Evolutionary conservation across 495 filamentous ascomycete species (phyloP).

Genomic region (Choiromyces venosus): DNA sequence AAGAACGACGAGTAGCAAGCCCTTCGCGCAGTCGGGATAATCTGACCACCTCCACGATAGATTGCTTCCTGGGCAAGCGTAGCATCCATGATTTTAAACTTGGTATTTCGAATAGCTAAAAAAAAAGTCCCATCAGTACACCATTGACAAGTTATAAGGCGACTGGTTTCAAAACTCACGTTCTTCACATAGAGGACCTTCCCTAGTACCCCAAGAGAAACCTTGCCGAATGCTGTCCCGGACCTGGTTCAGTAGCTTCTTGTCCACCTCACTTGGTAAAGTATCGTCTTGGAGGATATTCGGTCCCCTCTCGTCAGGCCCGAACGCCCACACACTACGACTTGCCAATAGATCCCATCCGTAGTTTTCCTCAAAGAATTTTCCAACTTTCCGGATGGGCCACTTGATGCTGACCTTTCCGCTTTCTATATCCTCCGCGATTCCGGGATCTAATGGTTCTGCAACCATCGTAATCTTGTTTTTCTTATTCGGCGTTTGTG

Average conservation of each 20-base stretch:
- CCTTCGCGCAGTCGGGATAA: slow-evolving; percentile 88
- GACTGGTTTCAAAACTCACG: slow-evolving; percentile 55
- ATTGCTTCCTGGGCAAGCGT: slow-evolving; percentile 82
- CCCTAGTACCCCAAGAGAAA: slow-evolving; percentile 89
- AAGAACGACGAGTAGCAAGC: slow-evolving; percentile 92
- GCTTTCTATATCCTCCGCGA: slow-evolving; percentile 90
- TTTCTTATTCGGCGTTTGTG: slow-evolving; percentile 95
- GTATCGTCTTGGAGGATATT: slow-evolving; percentile 98
- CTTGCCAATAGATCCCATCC: slow-evolving; percentile 93
- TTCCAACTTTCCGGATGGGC: slow-evolving; percentile 84
- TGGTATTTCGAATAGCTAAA: slow-evolving; percentile 87
- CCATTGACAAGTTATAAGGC: neutral
- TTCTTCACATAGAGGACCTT: slow-evolving; percentile 97
- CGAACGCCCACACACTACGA: slow-evolving; percentile 97
- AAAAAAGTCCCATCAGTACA: slow-evolving; percentile 5
- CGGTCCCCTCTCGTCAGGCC: slow-evolving; percentile 88
- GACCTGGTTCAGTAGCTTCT: slow-evolving; percentile 77
- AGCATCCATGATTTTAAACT: slow-evolving; percentile 90
- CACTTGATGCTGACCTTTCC: slow-evolving; percentile 87
- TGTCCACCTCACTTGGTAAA: slow-evolving; percentile 81
- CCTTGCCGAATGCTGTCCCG: slow-evolving; percentile 89
- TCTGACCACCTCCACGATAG: slow-evolving; percentile 90
- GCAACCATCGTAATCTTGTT: slow-evolving; percentile 99
- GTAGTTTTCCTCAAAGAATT: slow-evolving; percentile 96
- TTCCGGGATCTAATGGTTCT: slow-evolving; percentile 87